Evolutionary conservation across 1,284 basidiomycete species (phyloP).

Genomic region (Pseudozyma flocculosa): DNA sequence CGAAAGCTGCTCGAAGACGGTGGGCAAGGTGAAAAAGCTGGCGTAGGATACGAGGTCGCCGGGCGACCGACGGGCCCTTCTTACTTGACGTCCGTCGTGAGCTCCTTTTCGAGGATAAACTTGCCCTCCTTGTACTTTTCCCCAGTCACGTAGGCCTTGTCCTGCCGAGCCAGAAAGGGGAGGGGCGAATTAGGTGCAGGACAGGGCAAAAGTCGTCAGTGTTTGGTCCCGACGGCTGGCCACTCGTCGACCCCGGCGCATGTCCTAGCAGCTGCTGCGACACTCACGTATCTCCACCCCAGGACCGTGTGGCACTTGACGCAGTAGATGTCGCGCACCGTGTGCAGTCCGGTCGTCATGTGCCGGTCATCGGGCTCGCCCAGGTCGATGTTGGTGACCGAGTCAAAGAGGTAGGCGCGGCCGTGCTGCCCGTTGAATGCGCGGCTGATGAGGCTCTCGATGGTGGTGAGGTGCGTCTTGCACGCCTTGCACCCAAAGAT

Average conservation of each 20-base stretch:
- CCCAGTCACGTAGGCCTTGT: slow-evolving; percentile 79
- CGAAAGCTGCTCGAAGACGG: too few species aligned
- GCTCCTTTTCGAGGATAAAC: slow-evolving; percentile 83
- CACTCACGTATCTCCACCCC: slow-evolving; percentile 96
- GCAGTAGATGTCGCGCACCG: slow-evolving; percentile 91
- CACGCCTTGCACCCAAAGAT: slow-evolving; percentile 89
- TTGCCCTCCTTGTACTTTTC: slow-evolving; percentile 99
- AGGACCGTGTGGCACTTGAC: slow-evolving; percentile 78
- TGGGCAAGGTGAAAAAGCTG: too few species aligned
- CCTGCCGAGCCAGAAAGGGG: slow-evolving; percentile 63
- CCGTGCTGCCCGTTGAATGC: slow-evolving; percentile 79
- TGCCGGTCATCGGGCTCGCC: slow-evolving; percentile 84
- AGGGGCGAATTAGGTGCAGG: slow-evolving; percentile 9
- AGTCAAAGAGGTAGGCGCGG: slow-evolving; percentile 86
- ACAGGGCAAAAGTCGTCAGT: not conserved
- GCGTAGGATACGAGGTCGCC: too few species aligned
- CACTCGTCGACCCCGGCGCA: too few species aligned
- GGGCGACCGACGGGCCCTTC: too few species aligned
- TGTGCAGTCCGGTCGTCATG: slow-evolving; percentile 96
- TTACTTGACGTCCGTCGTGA: slow-evolving; percentile 41
- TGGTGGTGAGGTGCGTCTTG: slow-evolving; percentile 88
- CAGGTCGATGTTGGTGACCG: slow-evolving; percentile 83
- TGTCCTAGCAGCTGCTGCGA: too few species aligned
- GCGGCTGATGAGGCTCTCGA: slow-evolving; percentile 82
- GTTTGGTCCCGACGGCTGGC: too few species aligned